Base-by-base conservation (phyloP, 208 protist species). In the Kentomonas sorsogonicus region DNA sequence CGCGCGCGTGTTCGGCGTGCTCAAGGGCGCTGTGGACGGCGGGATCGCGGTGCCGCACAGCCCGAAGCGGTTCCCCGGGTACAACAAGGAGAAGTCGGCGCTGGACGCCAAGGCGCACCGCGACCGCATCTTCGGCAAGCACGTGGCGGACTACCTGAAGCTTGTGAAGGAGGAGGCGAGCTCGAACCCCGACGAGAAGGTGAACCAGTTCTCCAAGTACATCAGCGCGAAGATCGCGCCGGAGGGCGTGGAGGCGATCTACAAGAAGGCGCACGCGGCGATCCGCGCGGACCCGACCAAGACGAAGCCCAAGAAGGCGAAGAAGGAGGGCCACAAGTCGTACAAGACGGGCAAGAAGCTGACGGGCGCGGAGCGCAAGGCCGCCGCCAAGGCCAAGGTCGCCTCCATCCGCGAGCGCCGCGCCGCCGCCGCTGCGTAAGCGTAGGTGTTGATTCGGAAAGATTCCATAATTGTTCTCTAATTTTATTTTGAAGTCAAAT, bases 101-200 rank as follows among this genome's bases (percentile, higher is more conserved):
- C 72, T 97, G 55, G 83, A 98, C 70, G 69, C 95, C 39, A 94
- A 97, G 67, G 81, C 86, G 40, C 89, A 97, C 63, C 79, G 92
- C 53, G 84, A 97, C 44, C 79, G 95, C 73, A 99, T 99, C 82
- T 97, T 98, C 57, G 98, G 97, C 54, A 86, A 83, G 26, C 97
- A 99, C 90, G 96, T 99, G 31, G 88, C 95, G 38, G 89, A 98
- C 20, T 99, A 99, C 86, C 99, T 99, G 98, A 89, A 94, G 59
- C 38, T 89, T 53, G 91, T 99, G 48, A 67, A 97, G 64, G 93
- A 96, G 66, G 94, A 99, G 64, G 77, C 96, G 27, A 80, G 74
- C 72, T 74, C 73, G 44, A 85, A 80, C 67, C 78, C 89, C 7
- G 73, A 83, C 41, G 96, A 98, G 43, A 69, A 69, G 30, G 98